Evolutionary conservation across 1,284 basidiomycete genomes (phyloP), one percentile per base, ranked within the genome.

Genomic region (Hemileia vastatrix): DNA sequence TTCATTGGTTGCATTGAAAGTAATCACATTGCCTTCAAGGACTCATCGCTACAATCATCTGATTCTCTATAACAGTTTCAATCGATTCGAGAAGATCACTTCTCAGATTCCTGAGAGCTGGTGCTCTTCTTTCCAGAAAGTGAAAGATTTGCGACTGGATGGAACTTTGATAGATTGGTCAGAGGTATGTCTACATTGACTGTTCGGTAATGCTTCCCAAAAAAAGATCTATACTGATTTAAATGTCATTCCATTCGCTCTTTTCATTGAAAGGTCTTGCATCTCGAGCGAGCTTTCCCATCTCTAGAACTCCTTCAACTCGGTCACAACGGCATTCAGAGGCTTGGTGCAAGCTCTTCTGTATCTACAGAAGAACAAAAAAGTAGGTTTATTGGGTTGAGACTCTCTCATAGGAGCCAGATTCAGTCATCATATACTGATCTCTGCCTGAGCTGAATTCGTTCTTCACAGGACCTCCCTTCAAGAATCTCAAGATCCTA

Each of bases 81-180:
- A 40, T 3, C 53, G 55, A 57, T 56, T 58, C 49, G 24, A 43
- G 60, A 61, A 23, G 70, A 71, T 44, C 77, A 77, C 9, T 73
- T 78, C 8, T 64, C 58, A 5, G 67, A 75, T 52, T 50, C 70
- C 47, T 66, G 64, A 32, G 15, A 27, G 21, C 58, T 67, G 44
- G 58, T 15, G 40, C 3, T 63, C 72, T 1, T 81, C 84, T 0
- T 88, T 90, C 73, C 64, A 71, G 0, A 73, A 74, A 9, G 72
- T 94, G 48, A 78, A 77, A 18, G 85, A 88, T 67, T 77, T 95
- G 45, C 83, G 86, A 58, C 76, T 95, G n/a, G 93, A 88, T 70
- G 80, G 79, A 50, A 87, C 86, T 0, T 76, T 84, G 23, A 80
- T 85, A 40, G 78, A 80, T 27, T 94, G 90, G 90, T 68, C 71